phyloP scores from a whole-genome alignment of 306 rosid species.

The Ormosia semicastrata region DNA sequence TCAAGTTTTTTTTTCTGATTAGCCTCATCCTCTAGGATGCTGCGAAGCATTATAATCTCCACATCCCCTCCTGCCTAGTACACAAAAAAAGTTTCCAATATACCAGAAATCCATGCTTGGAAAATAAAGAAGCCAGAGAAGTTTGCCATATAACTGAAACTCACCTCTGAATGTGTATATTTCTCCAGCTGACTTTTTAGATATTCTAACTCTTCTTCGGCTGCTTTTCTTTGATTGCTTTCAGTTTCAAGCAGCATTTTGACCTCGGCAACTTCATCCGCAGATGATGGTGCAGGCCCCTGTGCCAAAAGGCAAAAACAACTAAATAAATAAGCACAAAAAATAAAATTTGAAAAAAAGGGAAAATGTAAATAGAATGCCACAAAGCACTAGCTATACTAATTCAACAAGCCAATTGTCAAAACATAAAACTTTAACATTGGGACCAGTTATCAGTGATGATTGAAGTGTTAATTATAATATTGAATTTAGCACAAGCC shows the following conservation, averaged over 20 bases:
- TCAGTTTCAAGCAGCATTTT: conserved; percentile 70
- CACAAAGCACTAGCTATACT: background rate
- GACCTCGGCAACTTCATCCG: conserved; percentile 57
- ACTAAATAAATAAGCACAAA: background rate
- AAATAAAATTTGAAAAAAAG: background rate
- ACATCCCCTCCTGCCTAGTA: conserved; percentile 67
- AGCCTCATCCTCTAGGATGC: conserved; percentile 72
- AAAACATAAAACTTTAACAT: conserved; percentile 9
- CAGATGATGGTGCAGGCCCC: conserved; percentile 46
- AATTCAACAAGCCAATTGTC: background rate
- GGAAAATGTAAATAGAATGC: background rate
- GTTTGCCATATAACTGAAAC: conserved; percentile 12
- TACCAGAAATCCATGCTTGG: conserved; percentile 26
- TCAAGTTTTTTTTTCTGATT: conserved; percentile 75
- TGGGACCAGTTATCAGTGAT: conserved; percentile 12
- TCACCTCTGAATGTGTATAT: conserved; percentile 51
- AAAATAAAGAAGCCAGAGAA: conserved; percentile 1
- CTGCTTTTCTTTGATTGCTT: conserved; percentile 54
- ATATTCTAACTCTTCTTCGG: conserved; percentile 72
- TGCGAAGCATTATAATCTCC: conserved; percentile 59
- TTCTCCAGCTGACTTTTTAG: conserved; percentile 55
- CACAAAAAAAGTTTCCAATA: conserved; percentile 34
- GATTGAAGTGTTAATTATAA: conserved; percentile 3
- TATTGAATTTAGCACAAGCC: conserved; percentile 9
- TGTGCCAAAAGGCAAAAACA: conserved; percentile 34